Percentiles rank a stretch among this genome's conserved stretches.
Evolutionary conservation across 371 early-diverging fungal genomes (phyloP).

Genomic region (Lichtheimia hyalospora): DNA sequence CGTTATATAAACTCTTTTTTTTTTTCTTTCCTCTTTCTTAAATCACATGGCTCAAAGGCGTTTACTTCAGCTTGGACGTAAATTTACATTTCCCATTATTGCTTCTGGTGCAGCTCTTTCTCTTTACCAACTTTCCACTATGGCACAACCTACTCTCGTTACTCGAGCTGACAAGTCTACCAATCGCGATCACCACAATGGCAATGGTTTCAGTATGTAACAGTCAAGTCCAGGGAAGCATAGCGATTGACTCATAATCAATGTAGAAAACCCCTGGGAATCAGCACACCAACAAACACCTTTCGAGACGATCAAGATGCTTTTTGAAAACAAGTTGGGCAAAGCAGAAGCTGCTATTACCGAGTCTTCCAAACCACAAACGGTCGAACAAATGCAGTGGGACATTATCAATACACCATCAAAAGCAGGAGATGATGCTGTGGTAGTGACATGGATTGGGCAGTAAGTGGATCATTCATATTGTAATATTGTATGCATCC

Average conservation of each 20-base stretch:
- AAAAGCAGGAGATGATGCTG: slow-evolving; percentile 13
- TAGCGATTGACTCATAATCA: neutral
- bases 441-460: slow-evolving; percentile 43
- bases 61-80: too few relatives aligned
- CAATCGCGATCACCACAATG: slow-evolving; percentile 5
- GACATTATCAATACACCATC: slow-evolving; percentile 8
- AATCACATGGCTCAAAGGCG: too few relatives aligned
- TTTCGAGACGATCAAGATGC: slow-evolving; percentile 4
- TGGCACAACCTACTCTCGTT: neutral
- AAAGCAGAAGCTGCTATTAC: slow-evolving; percentile 10
- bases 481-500: neutral
- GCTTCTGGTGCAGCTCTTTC: neutral
- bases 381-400: slow-evolving; percentile 24
- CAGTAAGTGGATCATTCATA: slow-evolving; percentile 27
- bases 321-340: slow-evolving; percentile 2
- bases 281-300: neutral
- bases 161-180: neutral
- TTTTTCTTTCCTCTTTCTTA: too few relatives aligned
- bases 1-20: too few relatives aligned
- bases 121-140: neutral
- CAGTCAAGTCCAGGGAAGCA: neutral
- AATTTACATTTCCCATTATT: neutral
- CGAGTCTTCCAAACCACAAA: slow-evolving; percentile 11
- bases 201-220: slow-evolving; percentile 4
- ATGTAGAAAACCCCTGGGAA: slow-evolving; percentile 12